Percentiles rank a stretch among this genome's conserved stretches.
Evolutionary conservation across 129 eudicot species (phyloP).

Genomic region (Flaveria brownii): DNA sequence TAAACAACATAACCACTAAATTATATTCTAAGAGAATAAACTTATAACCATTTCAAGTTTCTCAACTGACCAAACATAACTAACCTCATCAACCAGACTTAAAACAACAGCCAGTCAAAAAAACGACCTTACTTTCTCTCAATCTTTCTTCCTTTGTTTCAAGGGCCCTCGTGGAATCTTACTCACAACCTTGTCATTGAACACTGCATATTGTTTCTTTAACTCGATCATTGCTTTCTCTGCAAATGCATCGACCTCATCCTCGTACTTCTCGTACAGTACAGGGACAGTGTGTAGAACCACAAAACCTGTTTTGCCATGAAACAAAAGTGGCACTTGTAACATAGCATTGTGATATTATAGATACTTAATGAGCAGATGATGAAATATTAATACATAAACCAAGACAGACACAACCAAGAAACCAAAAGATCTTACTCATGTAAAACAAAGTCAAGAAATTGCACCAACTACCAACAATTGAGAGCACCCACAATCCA

Average conservation of each 20-base stretch:
- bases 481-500: conserved; percentile 70
- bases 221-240: conserved; percentile 63
- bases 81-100: conserved; percentile 2
- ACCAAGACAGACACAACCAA: not conserved
- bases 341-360: not conserved
- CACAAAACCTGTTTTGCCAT: conserved; percentile 51
- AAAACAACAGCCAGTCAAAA: conserved; percentile 14
- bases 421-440: conserved; percentile 41
- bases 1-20: conserved; percentile 21
- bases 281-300: conserved; percentile 69
- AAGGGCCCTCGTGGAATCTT: conserved; percentile 66
- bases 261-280: conserved; percentile 76
- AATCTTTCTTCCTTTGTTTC: conserved; percentile 63
- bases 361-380: not conserved
- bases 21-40: not conserved
- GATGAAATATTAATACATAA: not conserved
- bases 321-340: not conserved
- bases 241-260: conserved; percentile 56
- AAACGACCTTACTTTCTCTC: conserved; percentile 19
- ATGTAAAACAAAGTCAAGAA: conserved; percentile 77
- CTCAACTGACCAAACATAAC: conserved; percentile 10
- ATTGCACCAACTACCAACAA: conserved; percentile 68
- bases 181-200: conserved; percentile 66
- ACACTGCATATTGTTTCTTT: conserved; percentile 73
- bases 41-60: not conserved